A percentile compares a stretch with the other conserved stretches of the same genome.
These are phyloP conservation scores for Platanthera guangdongensis DNA, from an alignment of 106 monocot genomes.

Conservation along the genomic window DNA sequence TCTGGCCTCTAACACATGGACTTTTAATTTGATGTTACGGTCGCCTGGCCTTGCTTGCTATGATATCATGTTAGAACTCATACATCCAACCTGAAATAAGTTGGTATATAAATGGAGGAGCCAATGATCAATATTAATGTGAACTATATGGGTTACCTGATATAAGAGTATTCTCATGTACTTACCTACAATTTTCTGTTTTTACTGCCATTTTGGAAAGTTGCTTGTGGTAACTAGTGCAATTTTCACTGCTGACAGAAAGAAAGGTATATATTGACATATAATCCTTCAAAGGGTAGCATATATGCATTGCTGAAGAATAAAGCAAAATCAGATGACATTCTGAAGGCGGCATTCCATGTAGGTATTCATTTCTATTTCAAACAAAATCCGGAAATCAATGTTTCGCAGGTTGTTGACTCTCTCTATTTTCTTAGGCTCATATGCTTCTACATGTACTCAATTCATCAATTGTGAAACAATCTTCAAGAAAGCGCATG, in stretches of 20 bases:
- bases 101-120: too few species aligned
- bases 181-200: too few species aligned
- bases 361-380: conserved; percentile 25
- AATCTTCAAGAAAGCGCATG: conserved; percentile 9
- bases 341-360: conserved; percentile 79
- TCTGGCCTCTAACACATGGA: too few species aligned
- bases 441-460: conserved; percentile 65
- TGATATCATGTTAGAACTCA: too few species aligned
- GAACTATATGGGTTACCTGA: too few species aligned
- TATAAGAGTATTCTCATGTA: too few species aligned
- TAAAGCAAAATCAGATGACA: conserved; percentile 82
- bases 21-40: too few species aligned
- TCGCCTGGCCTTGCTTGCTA: too few species aligned
- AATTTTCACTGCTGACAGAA: conserved; percentile 30
- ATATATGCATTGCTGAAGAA: conserved; percentile 83
- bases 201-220: background rate
- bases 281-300: conserved; percentile 81
- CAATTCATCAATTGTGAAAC: conserved; percentile 36
- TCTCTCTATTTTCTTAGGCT: conserved; percentile 30
- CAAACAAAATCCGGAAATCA: background rate
- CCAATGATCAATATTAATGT: too few species aligned
- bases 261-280: conserved; percentile 86
- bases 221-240: background rate
- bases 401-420: background rate
- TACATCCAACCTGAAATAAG: too few species aligned